Base-by-base conservation (phyloP, 495 filamentous ascomycete species). In the Clohesyomyces aquaticus region DNA sequence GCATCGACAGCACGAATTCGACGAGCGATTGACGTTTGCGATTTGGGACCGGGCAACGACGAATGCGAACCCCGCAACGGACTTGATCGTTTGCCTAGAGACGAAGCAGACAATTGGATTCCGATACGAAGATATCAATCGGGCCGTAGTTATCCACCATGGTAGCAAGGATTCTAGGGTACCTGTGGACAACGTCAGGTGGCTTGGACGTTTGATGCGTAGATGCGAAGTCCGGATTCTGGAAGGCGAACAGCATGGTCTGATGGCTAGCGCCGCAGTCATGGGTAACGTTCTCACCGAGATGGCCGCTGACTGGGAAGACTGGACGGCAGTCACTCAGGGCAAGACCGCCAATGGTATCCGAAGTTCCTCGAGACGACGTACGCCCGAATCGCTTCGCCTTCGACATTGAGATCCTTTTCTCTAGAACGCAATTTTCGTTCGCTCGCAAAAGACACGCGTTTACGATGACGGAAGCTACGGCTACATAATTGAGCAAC, bases 11-110 rank as follows among this genome's bases (percentile, higher is more conserved):
- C 82, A 81, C 42, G 84, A 83, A 29, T 98, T 96, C 72, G 93
- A 98, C 70, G 85, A 82, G 56, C 85, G 91, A 2, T 85, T 99
- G 14, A 97, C 94, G 1, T 87, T 91, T 67, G 87, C 87, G 10
- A 97, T 96, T 62, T 99, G 94, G 94, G 88, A 93, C 50, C 82
- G 93, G n/a, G 91, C 95, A 9, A 97, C 93, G 0, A 87, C 87
- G 1, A 87, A 91, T 55, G 92, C 93, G 18, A 98, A 99, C 73
- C 95, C 94, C 0, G 92, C 93, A 1, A 88, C 96, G 12, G 94
- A 99, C 75, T 76, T 99, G 10, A 78, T 99, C 1, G 89, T 96
- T 11, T 99, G 94, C 72, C 78, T 99, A 14, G 94, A 99, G 75
- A 87, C 95, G 19, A 84, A 89, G 10, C 89, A 95, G 66, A 86